Conservation (phyloP, 139 green algal species). For the Microglena sp. region DNA sequence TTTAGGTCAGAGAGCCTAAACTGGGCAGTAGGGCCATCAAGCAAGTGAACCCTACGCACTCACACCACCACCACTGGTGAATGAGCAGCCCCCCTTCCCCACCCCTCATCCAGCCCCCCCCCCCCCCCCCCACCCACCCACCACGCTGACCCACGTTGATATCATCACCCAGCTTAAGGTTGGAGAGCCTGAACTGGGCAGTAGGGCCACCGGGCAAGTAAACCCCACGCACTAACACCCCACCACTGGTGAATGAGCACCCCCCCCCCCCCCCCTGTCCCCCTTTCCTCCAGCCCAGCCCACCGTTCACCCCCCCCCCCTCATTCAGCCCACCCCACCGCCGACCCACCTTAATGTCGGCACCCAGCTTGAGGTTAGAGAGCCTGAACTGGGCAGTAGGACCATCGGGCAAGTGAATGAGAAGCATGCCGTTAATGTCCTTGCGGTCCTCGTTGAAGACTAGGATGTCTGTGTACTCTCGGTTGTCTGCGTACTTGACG, state of each 20-base stretch:
- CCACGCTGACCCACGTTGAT: conserved; percentile 78
- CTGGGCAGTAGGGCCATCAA: conserved; percentile 76
- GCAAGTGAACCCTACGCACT: no score
- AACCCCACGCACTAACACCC: no score
- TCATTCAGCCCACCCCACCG: no score
- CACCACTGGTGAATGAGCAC: no score
- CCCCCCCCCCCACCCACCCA: no score
- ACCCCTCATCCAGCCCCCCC: no score
- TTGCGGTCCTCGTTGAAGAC: conserved; percentile 91
- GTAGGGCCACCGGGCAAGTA: conserved; percentile 88
- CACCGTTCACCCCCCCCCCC: no score
- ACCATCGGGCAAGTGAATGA: conserved; percentile 83
- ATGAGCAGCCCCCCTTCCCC: no score
- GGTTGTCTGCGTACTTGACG: conserved; percentile 63
- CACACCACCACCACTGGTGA: no score
- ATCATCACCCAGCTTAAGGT: conserved; percentile 64
- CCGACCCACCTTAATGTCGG: conserved; percentile 76
- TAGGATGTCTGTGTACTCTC: conserved; percentile 73
- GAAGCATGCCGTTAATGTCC: conserved; percentile 72
- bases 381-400: conserved; percentile 80
- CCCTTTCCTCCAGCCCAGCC: no score
- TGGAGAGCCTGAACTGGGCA: conserved; percentile 70
- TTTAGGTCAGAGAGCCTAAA: conserved; percentile 72
- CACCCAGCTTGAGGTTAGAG: conserved; percentile 61
- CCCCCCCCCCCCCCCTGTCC: no score